Base-by-base conservation (phyloP, 345 rosid species). In the Hibiscus mutabilis region DNA sequence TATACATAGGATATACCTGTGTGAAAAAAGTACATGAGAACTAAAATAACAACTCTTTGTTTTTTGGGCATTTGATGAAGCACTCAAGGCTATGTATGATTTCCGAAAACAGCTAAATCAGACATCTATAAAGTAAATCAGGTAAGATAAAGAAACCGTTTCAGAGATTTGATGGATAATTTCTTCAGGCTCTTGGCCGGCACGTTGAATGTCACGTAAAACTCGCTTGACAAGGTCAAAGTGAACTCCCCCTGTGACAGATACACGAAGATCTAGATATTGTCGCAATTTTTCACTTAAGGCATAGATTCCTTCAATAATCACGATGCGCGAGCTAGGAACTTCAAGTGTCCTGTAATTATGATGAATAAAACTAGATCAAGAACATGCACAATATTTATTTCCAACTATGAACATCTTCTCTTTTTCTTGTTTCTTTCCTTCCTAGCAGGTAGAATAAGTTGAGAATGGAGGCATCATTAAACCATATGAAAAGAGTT, bases 1-100 rank as follows among this genome's bases (percentile, higher is more conserved):
- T 95, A 82, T 95, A 95, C 99, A 95, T 95, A 5, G 99, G 99
- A 82, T 93, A 93, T 44, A 93, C 97, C 98, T 93, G 85, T 24
- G 42, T n/a, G n/a, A 71, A 73, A 74, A 63, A 71, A 74, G 64
- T 24, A 15, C 59, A 51, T 69, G 51, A 78, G 68, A 63, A 5
- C 74, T 15, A 71, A 9, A 31, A 53, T 58, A 51, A 52, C 18
- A 29, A 37, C 46, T 68, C 46, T 29, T 16, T 27, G 15, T 27
- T 14, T 53, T 53, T 6, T 33, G 6, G 55, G 13, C 18, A 65
- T 22, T 21, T 44, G 33, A 44, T 22, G 14, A 9, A 52, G 24
- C 60, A 27, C 0, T 27, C n/a, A 68, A 49, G 11, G 27, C 44
- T 42, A 47, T 21, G 40, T 7, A 49, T 16, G 56, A 55, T 46